Base-by-base conservation (phyloP, 1,139 yeast species). In the Protomyces lactucae-debilis region DNA sequence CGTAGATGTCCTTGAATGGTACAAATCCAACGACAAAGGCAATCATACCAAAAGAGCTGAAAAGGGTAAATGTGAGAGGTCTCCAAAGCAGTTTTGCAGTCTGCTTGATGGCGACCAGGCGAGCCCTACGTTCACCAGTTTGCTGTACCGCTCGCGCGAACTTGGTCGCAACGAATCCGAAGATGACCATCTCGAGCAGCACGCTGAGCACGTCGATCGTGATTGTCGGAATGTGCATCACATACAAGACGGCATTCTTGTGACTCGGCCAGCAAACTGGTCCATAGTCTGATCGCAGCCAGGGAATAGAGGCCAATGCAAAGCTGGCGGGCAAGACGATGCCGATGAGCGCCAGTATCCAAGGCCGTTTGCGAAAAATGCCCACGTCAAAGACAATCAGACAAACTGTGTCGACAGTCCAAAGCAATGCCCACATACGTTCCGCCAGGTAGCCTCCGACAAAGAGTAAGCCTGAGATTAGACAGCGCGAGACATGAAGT, bases 401-500 rank as follows among this genome's bases (percentile, higher is more conserved):
- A 12, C 18, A 14, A 32, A 52, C 32, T 45, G 52, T 52, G 16
- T 59, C 39, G 43, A 43, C 25, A 12, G 54, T 55, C 63, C 63
- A 59, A 9, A 59, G 14, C n/a, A 52, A 35, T 9, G 43, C 52
- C 63, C 63, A 59, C 9, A 52, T 14, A 9, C 63, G 39, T 3
- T 16, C 36, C 25, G 52, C 35, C 28, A 59, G 6, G 57, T 28
- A 43, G 32, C 63, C 63, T 14, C 18, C 53, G 16, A 52, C 53
- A 23, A 59, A 18, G n/a, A 59, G 25, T 12, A 59, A 9, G 43
- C 63, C 63, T 4, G 57, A 52, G 6, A 59, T 32, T 9, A 55
- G 52, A 18, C 63, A 59, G 9, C 63, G 63, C 2, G 63, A 23
- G 8, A 59, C 63, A 25, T 51, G 57, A 25, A 52, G 45, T 3